Evolutionary conservation across 805 yeast genomes (phyloP), one percentile per base, ranked within the genome.

Genomic region (Komagataella populi): DNA sequence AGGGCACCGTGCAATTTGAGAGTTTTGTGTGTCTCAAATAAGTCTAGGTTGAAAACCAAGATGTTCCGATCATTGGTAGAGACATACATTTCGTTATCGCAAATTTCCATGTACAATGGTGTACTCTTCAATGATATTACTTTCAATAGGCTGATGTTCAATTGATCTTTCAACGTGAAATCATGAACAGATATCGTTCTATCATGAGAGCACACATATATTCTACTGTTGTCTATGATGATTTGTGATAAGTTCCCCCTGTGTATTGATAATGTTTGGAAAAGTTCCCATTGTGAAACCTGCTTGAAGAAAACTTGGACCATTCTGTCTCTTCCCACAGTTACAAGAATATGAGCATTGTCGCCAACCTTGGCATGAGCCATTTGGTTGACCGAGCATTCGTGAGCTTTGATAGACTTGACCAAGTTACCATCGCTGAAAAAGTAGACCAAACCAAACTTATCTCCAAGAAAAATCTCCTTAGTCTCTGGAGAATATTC

Each of bases 271-370:
- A 83, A 57, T 0, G 89, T 83, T 57, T 81, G 84, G 47, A 72
- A 60, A 3, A 84, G 63, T 4, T 65, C 70, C 86, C 87, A 83
- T 1, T 50, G 55, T 4, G 46, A 48, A 1, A 49, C 44, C 23
- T 51, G 18, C 48, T 62, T 65, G 12, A 60, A 58, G 53, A 77
- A 78, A 0, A 81, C 59, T 59, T 82, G 87, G 30, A 82, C 72
- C 70, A 81, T 82, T 50, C 87, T 59, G 59, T 82, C 87, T 46
- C 87, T 63, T 1, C 84, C 77, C 23, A 76, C 73, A 45, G 78
- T 72, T 17, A 71, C 70, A 4, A 74, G 57, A 48, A 74, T 67
- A 30, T 30, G 39, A 10, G 39, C 39, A 10, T 30, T 14, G 14
- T 4, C 54, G 0, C 55, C 64, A 3, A 65, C 51, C 46, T 61